Percentiles rank a stretch among this genome's conserved stretches.
phyloP scores from a whole-genome alignment of 192 early-diverging fungal species.

The Linnemannia zychae region DNA sequence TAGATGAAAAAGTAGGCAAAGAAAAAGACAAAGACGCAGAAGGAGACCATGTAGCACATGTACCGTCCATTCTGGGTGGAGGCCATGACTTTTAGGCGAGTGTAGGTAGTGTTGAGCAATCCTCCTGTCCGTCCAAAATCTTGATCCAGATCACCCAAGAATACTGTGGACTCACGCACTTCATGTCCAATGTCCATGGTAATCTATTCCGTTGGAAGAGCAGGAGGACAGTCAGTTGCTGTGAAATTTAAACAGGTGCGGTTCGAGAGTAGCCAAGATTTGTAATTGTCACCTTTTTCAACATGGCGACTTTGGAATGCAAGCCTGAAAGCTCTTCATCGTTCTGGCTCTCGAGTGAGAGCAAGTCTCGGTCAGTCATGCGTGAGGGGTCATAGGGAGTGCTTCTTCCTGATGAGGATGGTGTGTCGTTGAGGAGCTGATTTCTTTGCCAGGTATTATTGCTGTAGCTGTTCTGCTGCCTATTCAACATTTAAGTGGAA shows the following conservation, averaged over 20 bases:
- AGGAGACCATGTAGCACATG: conserved; percentile 56
- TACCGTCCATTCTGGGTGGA: conserved; percentile 54
- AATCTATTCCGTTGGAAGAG: conserved; percentile 13
- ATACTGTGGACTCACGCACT: conserved; percentile 48
- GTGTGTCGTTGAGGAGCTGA: conserved; percentile 36
- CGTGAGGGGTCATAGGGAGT: conserved; percentile 48
- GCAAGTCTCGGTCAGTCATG: conserved; percentile 46
- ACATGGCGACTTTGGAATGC: conserved; percentile 55
- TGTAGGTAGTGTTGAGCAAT: conserved; percentile 46
- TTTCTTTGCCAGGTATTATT: conserved; percentile 32
- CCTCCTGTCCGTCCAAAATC: conserved; percentile 56
- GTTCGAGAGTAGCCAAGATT: neutral
- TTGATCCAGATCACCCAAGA: conserved; percentile 46
- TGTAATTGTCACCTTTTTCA: conserved; percentile 31
- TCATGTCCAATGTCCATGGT: conserved; percentile 51
- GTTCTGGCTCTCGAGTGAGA: conserved; percentile 51
- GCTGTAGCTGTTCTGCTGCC: conserved; percentile 26
- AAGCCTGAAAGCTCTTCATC: conserved; percentile 46
- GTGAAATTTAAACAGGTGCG: neutral
- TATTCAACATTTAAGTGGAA: neutral
- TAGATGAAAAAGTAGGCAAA: conserved; percentile 55
- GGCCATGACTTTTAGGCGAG: conserved; percentile 50
- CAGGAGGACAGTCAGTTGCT: neutral
- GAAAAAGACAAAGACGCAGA: conserved; percentile 46
- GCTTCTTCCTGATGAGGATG: conserved; percentile 36